Percentiles rank a stretch among this genome's conserved stretches.
phyloP scores from a whole-genome alignment of 345 rosid species.

The Alliaria petiolata region DNA sequence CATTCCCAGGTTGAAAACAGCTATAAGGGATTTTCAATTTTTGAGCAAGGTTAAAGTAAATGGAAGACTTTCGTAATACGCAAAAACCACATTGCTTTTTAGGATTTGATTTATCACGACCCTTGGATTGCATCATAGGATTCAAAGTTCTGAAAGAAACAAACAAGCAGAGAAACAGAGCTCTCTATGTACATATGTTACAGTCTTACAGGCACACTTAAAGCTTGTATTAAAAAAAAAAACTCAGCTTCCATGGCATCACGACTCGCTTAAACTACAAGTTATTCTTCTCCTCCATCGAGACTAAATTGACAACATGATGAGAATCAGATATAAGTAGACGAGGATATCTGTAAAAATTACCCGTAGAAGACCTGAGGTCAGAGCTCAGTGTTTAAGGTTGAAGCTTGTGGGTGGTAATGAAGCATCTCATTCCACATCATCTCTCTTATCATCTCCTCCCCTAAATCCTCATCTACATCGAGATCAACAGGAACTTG shows the following conservation, averaged over 20 bases:
- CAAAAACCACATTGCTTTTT: not conserved
- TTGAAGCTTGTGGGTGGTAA: constrained; percentile 55
- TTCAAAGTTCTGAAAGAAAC: not conserved
- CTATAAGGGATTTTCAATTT: not conserved
- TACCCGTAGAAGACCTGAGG: not conserved
- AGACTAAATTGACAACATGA: not conserved
- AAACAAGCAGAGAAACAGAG: constrained; percentile 1
- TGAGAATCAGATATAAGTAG: not conserved
- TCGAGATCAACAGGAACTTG: constrained; percentile 70
- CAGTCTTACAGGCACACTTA: constrained; percentile 17
- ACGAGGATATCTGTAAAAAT: constrained; percentile 13
- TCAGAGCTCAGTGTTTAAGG: constrained; percentile 16
- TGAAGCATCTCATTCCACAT: constrained; percentile 78
- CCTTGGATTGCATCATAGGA: not conserved
- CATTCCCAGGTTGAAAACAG: no score
- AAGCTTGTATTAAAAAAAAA: constrained; percentile 11
- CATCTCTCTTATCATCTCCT: constrained; percentile 72
- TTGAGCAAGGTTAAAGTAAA: not conserved
- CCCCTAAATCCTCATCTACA: constrained; percentile 63
- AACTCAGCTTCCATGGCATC: constrained; percentile 15
- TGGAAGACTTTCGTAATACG: not conserved
- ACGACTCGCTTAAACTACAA: not conserved
- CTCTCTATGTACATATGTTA: constrained; percentile 9
- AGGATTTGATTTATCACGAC: not conserved
- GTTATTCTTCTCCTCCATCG: not conserved